Percentiles rank a stretch among this genome's conserved stretches.
Conservation (phyloP, 2,329 filamentous ascomycete genomes). For the Tolypocladium sp. region DNA sequence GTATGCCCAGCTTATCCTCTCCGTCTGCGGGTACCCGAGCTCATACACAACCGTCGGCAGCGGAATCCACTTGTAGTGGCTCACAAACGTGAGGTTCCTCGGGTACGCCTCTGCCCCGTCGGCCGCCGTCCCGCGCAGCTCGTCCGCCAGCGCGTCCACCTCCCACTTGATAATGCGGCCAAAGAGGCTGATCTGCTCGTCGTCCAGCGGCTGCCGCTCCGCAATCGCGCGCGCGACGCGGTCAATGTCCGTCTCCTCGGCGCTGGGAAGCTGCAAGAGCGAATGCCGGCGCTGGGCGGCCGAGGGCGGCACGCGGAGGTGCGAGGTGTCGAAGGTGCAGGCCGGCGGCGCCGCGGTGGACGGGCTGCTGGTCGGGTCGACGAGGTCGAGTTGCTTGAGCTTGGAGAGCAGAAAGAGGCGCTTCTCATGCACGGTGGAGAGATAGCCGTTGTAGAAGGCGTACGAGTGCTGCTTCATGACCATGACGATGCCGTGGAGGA, state of each 20-base stretch:
- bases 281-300: slow-evolving; percentile 33
- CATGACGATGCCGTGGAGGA: slow-evolving; percentile 65
- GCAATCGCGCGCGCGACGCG: slow-evolving; percentile 54
- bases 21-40: slow-evolving; percentile 62
- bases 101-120: slow-evolving; percentile 48
- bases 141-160: slow-evolving; percentile 53
- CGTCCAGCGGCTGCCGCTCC: slow-evolving; percentile 48
- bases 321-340: slow-evolving; percentile 34
- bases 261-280: slow-evolving; percentile 17
- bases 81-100: slow-evolving; percentile 53
- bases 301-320: slow-evolving; percentile 32
- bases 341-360: slow-evolving; percentile 30
- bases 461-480: slow-evolving; percentile 81
- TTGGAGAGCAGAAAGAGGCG: slow-evolving; percentile 33
- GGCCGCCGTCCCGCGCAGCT: slow-evolving; percentile 55
- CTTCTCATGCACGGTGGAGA: slow-evolving; percentile 50
- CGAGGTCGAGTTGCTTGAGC: slow-evolving; percentile 48
- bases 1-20: slow-evolving; percentile 64
- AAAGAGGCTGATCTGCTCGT: slow-evolving; percentile 54
- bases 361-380: slow-evolving; percentile 35
- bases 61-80: slow-evolving; percentile 65
- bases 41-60: slow-evolving; percentile 74
- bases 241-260: slow-evolving; percentile 45
- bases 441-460: slow-evolving; percentile 68
- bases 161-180: slow-evolving; percentile 58